A percentile compares a stretch with the other conserved stretches of the same genome.
These are phyloP conservation scores for Pichia californica DNA, from an alignment of 805 yeast genomes.

Conservation along the genomic window DNA sequence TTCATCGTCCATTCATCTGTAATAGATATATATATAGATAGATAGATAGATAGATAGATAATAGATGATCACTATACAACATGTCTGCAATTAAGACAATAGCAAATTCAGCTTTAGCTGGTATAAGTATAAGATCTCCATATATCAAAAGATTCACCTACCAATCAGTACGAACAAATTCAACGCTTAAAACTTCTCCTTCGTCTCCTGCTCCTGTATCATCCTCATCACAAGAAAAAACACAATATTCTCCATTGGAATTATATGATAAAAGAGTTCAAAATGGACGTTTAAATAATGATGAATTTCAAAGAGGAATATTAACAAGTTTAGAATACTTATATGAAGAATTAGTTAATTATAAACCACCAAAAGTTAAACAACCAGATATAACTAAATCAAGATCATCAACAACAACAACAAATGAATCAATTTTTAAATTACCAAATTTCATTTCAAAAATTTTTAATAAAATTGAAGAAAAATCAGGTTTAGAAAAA, in stretches of 20 bases:
- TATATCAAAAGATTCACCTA: too few species aligned
- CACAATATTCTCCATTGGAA: conserved; percentile 22
- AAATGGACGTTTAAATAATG: conserved; percentile 54
- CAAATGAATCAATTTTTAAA: conserved; percentile 26
- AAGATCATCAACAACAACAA: neutral
- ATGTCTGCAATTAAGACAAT: too few species aligned
- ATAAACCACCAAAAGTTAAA: conserved; percentile 55
- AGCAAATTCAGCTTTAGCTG: too few species aligned
- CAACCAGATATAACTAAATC: conserved; percentile 39
- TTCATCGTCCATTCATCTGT: too few species aligned
- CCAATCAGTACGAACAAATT: too few species aligned
- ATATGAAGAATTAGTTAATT: conserved; percentile 46
- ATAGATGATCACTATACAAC: too few species aligned
- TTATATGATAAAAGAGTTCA: conserved; percentile 25
- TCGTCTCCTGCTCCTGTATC: too few species aligned
- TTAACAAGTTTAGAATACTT: conserved; percentile 55
- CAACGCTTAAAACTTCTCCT: too few species aligned
- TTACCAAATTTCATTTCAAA: conserved; percentile 29
- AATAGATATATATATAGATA: too few species aligned
- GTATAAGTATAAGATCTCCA: too few species aligned
- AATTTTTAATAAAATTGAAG: conserved; percentile 19
- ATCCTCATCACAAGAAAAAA: neutral
- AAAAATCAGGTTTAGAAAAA: neutral
- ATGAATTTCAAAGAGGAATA: conserved; percentile 73
- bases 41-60: too few species aligned